These are phyloP conservation scores for Aspergillus udagawae DNA, from an alignment of 2,329 filamentous ascomycete species.

Conservation along the genomic window DNA sequence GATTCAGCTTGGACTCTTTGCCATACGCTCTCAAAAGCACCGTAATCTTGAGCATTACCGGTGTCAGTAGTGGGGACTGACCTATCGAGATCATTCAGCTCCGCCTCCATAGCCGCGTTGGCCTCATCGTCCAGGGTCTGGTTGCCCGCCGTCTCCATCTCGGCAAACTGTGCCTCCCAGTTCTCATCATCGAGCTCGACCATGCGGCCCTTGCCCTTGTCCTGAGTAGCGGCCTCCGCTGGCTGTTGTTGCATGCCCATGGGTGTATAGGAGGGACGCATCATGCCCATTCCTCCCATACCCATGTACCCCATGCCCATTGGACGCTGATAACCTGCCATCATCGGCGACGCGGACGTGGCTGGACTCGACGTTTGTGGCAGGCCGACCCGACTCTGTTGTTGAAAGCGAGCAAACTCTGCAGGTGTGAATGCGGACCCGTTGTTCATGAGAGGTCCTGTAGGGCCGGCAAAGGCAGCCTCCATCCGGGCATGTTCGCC, in stretches of 20 bases:
- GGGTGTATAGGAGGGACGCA: slow-evolving; percentile 43
- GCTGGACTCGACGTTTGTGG: slow-evolving; percentile 59
- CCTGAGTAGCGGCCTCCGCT: slow-evolving; percentile 49
- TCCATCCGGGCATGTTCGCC: slow-evolving; percentile 67
- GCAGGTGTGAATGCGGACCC: slow-evolving; percentile 66
- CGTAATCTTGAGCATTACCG: slow-evolving; percentile 62
- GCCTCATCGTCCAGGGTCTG: slow-evolving; percentile 59
- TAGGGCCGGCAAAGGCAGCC: slow-evolving; percentile 58
- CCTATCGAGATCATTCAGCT: slow-evolving; percentile 86
- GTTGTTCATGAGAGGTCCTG: slow-evolving; percentile 43
- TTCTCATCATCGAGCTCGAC: slow-evolving; percentile 90
- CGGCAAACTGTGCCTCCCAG: slow-evolving; percentile 95
- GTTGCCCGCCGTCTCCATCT: slow-evolving; percentile 63
- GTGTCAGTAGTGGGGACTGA: slow-evolving; percentile 64
- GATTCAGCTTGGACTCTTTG: slow-evolving; percentile 45
- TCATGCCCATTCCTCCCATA: slow-evolving; percentile 50
- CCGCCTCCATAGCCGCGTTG: slow-evolving; percentile 72
- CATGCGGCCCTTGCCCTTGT: slow-evolving; percentile 78
- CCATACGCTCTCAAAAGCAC: slow-evolving; percentile 81
- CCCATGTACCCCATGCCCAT: slow-evolving; percentile 37
- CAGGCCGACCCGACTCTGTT: slow-evolving; percentile 59
- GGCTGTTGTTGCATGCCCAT: slow-evolving; percentile 48
- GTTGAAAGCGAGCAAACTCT: slow-evolving; percentile 84
- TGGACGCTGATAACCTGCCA: slow-evolving; percentile 48
- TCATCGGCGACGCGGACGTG: slow-evolving; percentile 54